Percentiles rank a stretch among this genome's conserved stretches.
phyloP scores from a whole-genome alignment of 2,329 filamentous ascomycete species.

The Malbranchea cinnamomea region DNA sequence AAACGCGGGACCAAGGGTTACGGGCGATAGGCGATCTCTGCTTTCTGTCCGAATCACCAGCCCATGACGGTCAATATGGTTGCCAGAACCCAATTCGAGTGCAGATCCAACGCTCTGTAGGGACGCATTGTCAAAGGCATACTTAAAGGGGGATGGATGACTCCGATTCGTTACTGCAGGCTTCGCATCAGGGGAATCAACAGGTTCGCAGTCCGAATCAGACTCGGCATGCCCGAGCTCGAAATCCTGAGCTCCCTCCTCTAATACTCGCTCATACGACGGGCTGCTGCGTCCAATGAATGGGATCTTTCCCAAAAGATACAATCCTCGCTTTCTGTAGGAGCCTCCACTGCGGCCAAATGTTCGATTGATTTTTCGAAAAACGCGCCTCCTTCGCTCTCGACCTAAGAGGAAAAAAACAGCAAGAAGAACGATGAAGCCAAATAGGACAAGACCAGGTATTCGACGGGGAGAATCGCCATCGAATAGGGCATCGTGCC shows the following conservation, averaged over 20 bases:
- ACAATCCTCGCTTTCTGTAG: slow-evolving; percentile 31
- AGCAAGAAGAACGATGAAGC: slow-evolving; percentile 55
- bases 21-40: slow-evolving; percentile 54
- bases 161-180: slow-evolving; percentile 19
- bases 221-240: slow-evolving; percentile 56
- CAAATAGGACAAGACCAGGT: slow-evolving; percentile 61
- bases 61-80: slow-evolving; percentile 48
- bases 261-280: slow-evolving; percentile 70
- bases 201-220: slow-evolving; percentile 46
- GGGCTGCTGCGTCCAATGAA: slow-evolving; percentile 23
- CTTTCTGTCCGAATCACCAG: slow-evolving; percentile 73
- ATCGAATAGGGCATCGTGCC: slow-evolving; percentile 49
- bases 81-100: slow-evolving; percentile 9
- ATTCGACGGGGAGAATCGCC: slow-evolving; percentile 52
- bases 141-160: slow-evolving; percentile 22
- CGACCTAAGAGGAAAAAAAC: slow-evolving; percentile 65
- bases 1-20: slow-evolving; percentile 36
- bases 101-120: slow-evolving; percentile 22
- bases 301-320: slow-evolving; percentile 43
- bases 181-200: slow-evolving; percentile 40
- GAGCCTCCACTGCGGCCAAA: slow-evolving; percentile 26
- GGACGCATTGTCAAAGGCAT: slow-evolving; percentile 26
- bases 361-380: slow-evolving; percentile 35
- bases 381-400: slow-evolving; percentile 52
- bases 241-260: slow-evolving; percentile 62